These are phyloP conservation scores for Ceratocystis ficicola DNA, from an alignment of 2,329 filamentous ascomycete species.

Conservation along the genomic window DNA sequence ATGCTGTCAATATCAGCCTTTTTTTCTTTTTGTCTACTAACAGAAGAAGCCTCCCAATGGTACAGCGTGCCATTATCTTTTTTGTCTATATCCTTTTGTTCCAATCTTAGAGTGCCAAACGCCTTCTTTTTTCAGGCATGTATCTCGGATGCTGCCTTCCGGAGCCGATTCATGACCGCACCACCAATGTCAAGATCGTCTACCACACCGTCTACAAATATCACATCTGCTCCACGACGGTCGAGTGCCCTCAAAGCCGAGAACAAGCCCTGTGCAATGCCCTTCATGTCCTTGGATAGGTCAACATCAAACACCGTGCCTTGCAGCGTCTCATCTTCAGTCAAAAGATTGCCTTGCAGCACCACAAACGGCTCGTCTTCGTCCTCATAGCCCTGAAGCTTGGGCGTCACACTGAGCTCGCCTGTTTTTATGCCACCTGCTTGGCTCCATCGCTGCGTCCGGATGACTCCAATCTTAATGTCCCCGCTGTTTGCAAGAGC, in stretches of 20 bases:
- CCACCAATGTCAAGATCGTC: constrained; percentile 72
- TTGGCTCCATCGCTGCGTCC: constrained; percentile 42
- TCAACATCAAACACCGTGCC: constrained; percentile 53
- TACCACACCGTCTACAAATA: constrained; percentile 80
- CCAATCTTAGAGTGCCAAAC: not conserved
- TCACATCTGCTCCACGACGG: constrained; percentile 61
- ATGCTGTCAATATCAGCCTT: not conserved
- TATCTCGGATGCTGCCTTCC: constrained; percentile 60
- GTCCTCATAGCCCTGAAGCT: constrained; percentile 27
- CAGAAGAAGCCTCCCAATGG: not conserved
- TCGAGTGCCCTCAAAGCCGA: constrained; percentile 78
- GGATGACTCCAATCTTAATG: constrained; percentile 39
- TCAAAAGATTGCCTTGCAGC: constrained; percentile 32
- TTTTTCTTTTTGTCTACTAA: constrained; percentile 6
- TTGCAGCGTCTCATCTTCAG: constrained; percentile 28
- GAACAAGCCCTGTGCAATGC: constrained; percentile 79
- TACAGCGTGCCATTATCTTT: not conserved
- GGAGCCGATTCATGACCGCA: constrained; percentile 72
- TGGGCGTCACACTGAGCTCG: constrained; percentile 26
- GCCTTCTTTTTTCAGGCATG: constrained; percentile 30
- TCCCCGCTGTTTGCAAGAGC: constrained; percentile 25
- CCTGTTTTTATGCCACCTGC: constrained; percentile 33
- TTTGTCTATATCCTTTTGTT: constrained; percentile 4
- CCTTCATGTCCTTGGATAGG: constrained; percentile 56
- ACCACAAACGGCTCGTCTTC: constrained; percentile 31